A percentile compares a stretch with the other conserved stretches of the same genome.
Conservation (phyloP, 129 eudicot species). For the Solidago caesia region DNA sequence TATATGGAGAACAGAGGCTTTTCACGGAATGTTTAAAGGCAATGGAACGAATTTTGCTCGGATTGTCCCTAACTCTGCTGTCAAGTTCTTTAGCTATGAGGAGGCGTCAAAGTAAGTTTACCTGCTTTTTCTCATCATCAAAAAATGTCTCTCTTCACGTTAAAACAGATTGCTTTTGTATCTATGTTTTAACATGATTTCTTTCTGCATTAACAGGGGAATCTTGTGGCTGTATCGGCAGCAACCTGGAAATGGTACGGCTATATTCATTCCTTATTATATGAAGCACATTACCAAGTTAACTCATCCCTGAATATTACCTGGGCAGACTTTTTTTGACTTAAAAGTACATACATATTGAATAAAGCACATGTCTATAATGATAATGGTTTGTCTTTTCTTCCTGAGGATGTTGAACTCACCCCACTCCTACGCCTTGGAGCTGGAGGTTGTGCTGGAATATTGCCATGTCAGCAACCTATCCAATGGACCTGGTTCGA, state of each 20-base stretch:
- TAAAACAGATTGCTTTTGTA: background rate
- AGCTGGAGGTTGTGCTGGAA: conserved; percentile 99
- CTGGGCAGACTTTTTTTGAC: background rate
- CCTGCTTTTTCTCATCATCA: background rate
- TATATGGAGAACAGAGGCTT: conserved; percentile 94
- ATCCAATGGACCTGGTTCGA: conserved; percentile 97
- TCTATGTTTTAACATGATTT: conserved; percentile 3
- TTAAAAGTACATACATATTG: background rate
- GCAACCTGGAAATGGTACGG: conserved; percentile 88
- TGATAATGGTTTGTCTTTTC: background rate
- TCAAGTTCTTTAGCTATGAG: conserved; percentile 97
- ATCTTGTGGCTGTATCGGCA: conserved; percentile 69
- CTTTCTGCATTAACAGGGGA: conserved; percentile 50
- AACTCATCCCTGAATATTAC: background rate
- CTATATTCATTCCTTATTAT: background rate
- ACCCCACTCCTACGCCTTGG: conserved; percentile 89
- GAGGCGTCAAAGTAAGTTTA: conserved; percentile 83
- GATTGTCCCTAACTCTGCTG: conserved; percentile 94
- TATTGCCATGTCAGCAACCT: conserved; percentile 98
- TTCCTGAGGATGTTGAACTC: conserved; percentile 86
- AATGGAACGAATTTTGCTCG: conserved; percentile 99
- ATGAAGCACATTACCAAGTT: background rate
- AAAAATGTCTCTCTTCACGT: background rate
- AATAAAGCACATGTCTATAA: background rate
- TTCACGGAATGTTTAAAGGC: conserved; percentile 91